Base-by-base conservation (phyloP, 768 basidiomycete genomes). In the Lactarius akahatsu region DNA sequence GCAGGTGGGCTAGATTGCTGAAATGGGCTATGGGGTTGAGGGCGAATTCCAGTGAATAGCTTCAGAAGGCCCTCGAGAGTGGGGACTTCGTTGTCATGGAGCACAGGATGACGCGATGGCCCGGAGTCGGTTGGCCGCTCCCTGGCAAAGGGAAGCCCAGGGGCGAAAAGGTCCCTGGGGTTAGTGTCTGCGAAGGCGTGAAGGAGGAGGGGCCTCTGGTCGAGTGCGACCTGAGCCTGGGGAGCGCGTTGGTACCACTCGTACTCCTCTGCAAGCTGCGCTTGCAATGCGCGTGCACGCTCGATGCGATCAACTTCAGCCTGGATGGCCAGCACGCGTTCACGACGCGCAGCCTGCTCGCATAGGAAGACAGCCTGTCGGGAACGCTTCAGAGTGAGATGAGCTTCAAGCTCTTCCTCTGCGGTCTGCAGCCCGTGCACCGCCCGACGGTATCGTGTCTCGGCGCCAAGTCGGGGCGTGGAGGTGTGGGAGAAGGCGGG, bases 401-500 rank as follows among this genome's bases (percentile, higher is more conserved):
- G 50, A 15, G 59, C 47, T 30, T 62, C 55, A 16, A 58, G 66
- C 26, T 71, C 70, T 26, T 62, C 59, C 58, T 70, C 70, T 28
- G 70, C 70, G 5, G 59, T 60, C 43, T 60, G 60, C 18, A 70
- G 40, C 52, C 66, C 68, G 20, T 54, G 28, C 34, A 71, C 47
- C 0, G 70, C 70, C 2, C 56, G 64, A 32, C 56, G 70, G 57
- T 69, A 71, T 18, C 68, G 65, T 18, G 64, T 65, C 45, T 58
- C 64, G 1, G 68, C 23, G 20, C 56, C 54, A 1, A 50, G 4
- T n/a, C 28, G 57, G 5, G 34, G 43, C 8, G 15, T 28, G 32
- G 16, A 56, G 10, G 43, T 18, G 41, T 9, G 20, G 52, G 57
- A 6, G 26, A 47, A 56, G 6, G 41, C 3, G 20, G 57, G 10